Base-by-base conservation (phyloP, 352 stramenopile species). In the Lagenidium sp. region DNA sequence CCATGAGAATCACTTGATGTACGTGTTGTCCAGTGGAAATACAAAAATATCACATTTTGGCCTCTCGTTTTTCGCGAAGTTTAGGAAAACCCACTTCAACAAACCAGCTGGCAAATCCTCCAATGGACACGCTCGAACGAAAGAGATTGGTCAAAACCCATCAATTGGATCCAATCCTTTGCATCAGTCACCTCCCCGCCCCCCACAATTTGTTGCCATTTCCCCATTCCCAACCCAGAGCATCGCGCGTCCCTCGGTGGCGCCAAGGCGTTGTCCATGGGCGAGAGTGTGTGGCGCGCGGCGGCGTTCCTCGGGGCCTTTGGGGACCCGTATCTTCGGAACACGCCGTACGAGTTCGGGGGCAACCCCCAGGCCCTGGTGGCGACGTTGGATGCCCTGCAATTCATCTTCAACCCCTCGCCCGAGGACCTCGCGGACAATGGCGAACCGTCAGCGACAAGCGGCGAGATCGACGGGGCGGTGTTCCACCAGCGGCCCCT, bases 241-340 rank as follows among this genome's bases (percentile, higher is more conserved):
- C 29, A 34, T 12, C 2, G n/a, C n/a, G n/a, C n/a, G n/a, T n/a
- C n/a, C n/a, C n/a, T n/a, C n/a, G n/a, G n/a, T n/a, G n/a, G n/a
- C n/a, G n/a, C n/a, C n/a, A n/a, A n/a, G n/a, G n/a, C n/a, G n/a
- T n/a, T n/a, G n/a, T n/a, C n/a, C n/a, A n/a, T 60, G 53, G 50
- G 50, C 16, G 55, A 73, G 25, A 56, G 53, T 6, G 63, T 81
- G 15, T 93, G 80, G 80, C 63, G 74, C 36, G 69, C 68, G 38
- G 60, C 73, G 22, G 62, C 63, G 32, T 90, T 82, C 49, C 36
- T 93, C 26, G 80, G 77, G 41, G 47, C 87, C 44, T 89, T 89
- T 42, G 80, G 77, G 19, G 79, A 94, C 56, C 74, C 82, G 41
- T 90, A 74, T 37, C 60, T 92, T 37, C 77, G 71, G n/a, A 59